Conservation (phyloP, 176 grass and related monocot species). For the Oryza coarctata region DNA sequence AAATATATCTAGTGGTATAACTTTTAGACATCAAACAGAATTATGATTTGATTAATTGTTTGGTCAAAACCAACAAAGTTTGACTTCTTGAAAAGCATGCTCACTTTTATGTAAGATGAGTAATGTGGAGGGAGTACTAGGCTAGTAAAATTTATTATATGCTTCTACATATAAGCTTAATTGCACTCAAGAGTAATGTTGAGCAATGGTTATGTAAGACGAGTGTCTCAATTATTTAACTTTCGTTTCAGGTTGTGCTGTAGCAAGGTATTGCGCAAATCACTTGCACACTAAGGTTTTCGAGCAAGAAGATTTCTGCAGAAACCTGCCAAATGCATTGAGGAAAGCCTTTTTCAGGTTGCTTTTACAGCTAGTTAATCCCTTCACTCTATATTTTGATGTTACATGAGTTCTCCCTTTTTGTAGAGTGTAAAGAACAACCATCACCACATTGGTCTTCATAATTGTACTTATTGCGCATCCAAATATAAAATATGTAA, state of each 20-base stretch:
- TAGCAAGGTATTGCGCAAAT: slow-evolving; percentile 34
- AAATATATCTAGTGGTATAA: background rate
- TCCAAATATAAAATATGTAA: slow-evolving; percentile 12
- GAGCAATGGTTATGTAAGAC: background rate
- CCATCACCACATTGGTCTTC: background rate
- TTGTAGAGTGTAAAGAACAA: background rate
- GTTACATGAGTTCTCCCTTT: background rate
- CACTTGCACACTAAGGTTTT: slow-evolving; percentile 42
- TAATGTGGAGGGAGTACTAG: slow-evolving; percentile 3
- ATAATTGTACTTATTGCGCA: background rate
- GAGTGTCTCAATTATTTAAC: background rate
- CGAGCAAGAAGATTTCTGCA: background rate
- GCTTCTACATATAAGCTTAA: background rate
- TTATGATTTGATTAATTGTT: background rate
- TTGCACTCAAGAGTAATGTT: background rate
- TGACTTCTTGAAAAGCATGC: background rate
- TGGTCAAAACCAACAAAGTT: background rate
- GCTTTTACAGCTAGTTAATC: slow-evolving; percentile 13
- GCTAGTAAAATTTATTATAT: slow-evolving; percentile 1
- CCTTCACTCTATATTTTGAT: background rate
- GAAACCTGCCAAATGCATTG: background rate
- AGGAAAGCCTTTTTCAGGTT: slow-evolving; percentile 33
- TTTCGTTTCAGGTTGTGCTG: slow-evolving; percentile 34
- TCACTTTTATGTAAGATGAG: too few relatives aligned
- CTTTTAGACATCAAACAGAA: background rate